A percentile compares a stretch with the other conserved stretches of the same genome.
phyloP scores from a whole-genome alignment of 2,329 filamentous ascomycete species.

The Clonostachys solani region DNA sequence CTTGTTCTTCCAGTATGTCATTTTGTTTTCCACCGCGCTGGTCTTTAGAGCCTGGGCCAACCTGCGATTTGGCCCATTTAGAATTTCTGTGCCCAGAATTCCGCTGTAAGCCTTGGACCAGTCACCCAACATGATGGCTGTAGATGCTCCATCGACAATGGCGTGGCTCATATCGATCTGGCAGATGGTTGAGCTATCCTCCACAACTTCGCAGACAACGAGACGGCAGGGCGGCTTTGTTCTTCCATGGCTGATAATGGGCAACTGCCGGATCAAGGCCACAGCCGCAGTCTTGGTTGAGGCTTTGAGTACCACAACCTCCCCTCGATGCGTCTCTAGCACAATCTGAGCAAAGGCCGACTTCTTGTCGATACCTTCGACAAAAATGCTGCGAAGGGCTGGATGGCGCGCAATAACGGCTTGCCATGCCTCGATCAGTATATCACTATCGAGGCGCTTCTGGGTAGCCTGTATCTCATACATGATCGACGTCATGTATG shows the following conservation, averaged over 20 bases:
- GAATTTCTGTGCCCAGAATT: not conserved
- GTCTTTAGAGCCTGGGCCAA: constrained; percentile 4
- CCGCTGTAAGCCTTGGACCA: constrained; percentile 1
- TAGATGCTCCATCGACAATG: constrained; percentile 2
- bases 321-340: constrained; percentile 1
- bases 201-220: not conserved
- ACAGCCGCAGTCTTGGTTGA: constrained; percentile 7
- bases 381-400: constrained; percentile 13
- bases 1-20: constrained; percentile 6
- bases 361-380: constrained; percentile 5
- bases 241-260: not conserved
- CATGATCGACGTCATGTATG: constrained; percentile 20
- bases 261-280: constrained; percentile 5
- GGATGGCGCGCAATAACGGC: constrained; percentile 11
- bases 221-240: constrained; percentile 1
- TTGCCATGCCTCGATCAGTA: constrained; percentile 8
- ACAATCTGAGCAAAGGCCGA: constrained; percentile 10
- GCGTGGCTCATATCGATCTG: constrained; percentile 1
- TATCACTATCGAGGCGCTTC: constrained; percentile 26
- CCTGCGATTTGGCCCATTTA: constrained; percentile 1
- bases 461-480: constrained; percentile 23
- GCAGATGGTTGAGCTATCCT: not conserved
- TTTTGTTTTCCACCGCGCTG: constrained; percentile 2
- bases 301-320: constrained; percentile 7
- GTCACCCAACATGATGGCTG: constrained; percentile 1